phyloP scores from a whole-genome alignment of 345 rosid species.

The Camelina laxa region DNA sequence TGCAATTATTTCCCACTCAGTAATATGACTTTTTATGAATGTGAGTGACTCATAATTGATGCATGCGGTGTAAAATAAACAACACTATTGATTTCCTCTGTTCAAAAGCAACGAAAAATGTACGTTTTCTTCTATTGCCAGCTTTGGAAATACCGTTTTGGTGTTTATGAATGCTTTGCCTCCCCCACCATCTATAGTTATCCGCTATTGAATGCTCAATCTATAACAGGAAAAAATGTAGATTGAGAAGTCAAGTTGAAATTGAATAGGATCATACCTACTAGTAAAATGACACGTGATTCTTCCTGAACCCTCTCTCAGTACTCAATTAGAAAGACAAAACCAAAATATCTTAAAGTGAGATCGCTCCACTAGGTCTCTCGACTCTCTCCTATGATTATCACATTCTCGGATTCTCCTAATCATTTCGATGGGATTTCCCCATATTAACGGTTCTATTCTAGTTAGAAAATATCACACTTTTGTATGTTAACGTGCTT shows the following conservation, averaged over 20 bases:
- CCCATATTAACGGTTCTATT: slow-evolving; percentile 4
- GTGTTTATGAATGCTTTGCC: slow-evolving; percentile 60
- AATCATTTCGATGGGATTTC: slow-evolving; percentile 16
- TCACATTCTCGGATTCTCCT: slow-evolving; percentile 27
- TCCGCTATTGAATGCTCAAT: slow-evolving; percentile 73
- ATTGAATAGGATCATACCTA: slow-evolving; percentile 29
- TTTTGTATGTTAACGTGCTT: slow-evolving; percentile 2
- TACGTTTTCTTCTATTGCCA: slow-evolving; percentile 46
- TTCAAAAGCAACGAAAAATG: slow-evolving; percentile 56
- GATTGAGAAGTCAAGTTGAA: slow-evolving; percentile 38
- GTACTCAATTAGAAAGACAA: slow-evolving; percentile 13
- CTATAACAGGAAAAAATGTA: slow-evolving; percentile 40
- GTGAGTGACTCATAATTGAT: slow-evolving; percentile 28
- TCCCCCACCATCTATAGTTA: slow-evolving; percentile 62
- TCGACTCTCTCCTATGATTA: slow-evolving; percentile 7
- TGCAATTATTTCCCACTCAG: slow-evolving; percentile 23
- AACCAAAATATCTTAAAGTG: slow-evolving; percentile 33
- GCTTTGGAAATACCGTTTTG: slow-evolving; percentile 58
- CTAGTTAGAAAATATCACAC: neutral
- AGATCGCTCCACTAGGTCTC: slow-evolving; percentile 28
- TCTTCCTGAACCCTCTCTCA: slow-evolving; percentile 37
- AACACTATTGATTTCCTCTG: slow-evolving; percentile 46
- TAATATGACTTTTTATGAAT: slow-evolving; percentile 14
- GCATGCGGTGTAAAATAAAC: slow-evolving; percentile 31
- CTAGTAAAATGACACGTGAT: slow-evolving; percentile 35